phyloP scores from a whole-genome alignment of 2,329 filamentous ascomycete species.

The Cyphellophora europaea region DNA sequence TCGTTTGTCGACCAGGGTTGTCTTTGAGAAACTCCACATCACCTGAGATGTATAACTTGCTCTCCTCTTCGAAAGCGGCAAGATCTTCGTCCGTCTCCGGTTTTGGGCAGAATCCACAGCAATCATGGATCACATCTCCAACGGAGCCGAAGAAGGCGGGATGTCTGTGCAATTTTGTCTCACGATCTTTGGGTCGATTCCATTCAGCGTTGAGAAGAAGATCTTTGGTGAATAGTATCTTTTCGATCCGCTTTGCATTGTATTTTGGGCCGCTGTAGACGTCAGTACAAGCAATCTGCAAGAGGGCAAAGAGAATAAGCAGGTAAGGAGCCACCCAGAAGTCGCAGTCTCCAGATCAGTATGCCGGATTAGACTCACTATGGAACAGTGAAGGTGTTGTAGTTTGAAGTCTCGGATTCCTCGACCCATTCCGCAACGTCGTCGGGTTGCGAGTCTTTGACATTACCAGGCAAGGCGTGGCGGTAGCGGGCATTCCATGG shows the following conservation, averaged over 20 bases:
- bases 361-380: too few species aligned
- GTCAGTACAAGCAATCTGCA: too few species aligned
- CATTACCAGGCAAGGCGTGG: slow-evolving; percentile 51
- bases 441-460: slow-evolving; percentile 69
- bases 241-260: slow-evolving; percentile 56
- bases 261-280: slow-evolving; percentile 27
- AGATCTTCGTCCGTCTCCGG: slow-evolving; percentile 62
- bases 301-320: too few species aligned
- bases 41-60: slow-evolving; percentile 67
- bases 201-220: slow-evolving; percentile 70
- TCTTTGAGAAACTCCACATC: slow-evolving; percentile 67
- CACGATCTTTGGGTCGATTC: slow-evolving; percentile 68
- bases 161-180: slow-evolving; percentile 71
- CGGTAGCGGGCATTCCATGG: slow-evolving; percentile 31
- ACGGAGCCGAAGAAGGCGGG: slow-evolving; percentile 75
- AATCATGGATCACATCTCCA: slow-evolving; percentile 67
- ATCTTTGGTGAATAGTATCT: slow-evolving; percentile 71
- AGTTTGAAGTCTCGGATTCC: slow-evolving; percentile 66
- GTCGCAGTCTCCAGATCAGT: too few species aligned
- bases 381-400: slow-evolving; percentile 56
- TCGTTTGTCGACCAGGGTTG: slow-evolving; percentile 67
- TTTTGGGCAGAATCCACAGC: slow-evolving; percentile 68
- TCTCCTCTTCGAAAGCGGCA: slow-evolving; percentile 61
- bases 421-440: slow-evolving; percentile 78
- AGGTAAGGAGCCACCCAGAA: too few species aligned